These are phyloP conservation scores for Dictyostelium firmibasis DNA, from an alignment of 78 protist species.

Conservation along the genomic window DNA sequence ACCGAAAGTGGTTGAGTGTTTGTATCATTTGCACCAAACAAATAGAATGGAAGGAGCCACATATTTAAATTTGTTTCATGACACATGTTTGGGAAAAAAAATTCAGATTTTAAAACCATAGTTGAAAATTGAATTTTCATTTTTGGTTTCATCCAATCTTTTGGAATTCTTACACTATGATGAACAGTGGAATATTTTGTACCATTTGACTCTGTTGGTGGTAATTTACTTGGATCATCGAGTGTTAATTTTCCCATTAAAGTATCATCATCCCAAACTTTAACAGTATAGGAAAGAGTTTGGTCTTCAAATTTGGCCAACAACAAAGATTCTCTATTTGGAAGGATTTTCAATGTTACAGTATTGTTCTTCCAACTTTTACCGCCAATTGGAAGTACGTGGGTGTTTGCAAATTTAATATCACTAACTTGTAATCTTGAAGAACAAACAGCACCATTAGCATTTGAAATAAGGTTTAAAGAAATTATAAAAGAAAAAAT, in stretches of 20 bases:
- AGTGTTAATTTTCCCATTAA: neutral
- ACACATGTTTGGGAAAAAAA: conserved; percentile 10
- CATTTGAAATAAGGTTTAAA: neutral
- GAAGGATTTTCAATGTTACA: neutral
- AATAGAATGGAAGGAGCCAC: conserved; percentile 13
- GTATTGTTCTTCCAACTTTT: neutral
- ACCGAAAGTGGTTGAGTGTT: conserved; percentile 17
- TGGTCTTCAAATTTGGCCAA: conserved; percentile 8
- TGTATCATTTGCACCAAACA: conserved; percentile 45
- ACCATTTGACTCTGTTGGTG: conserved; percentile 59
- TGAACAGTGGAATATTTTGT: neutral
- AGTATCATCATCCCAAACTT: neutral
- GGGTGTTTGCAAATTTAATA: conserved; percentile 10
- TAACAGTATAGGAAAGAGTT: neutral
- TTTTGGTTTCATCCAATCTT: neutral
- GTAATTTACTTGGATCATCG: conserved; percentile 6
- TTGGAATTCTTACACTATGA: neutral
- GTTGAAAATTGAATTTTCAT: neutral
- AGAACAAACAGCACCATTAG: neutral
- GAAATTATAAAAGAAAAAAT: neutral
- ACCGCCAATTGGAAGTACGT: conserved; percentile 41
- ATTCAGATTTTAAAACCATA: neutral
- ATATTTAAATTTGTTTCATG: neutral
- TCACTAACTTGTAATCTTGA: neutral
- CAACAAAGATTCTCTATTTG: conserved; percentile 7